Evolutionary conservation across 768 basidiomycete species (phyloP).

Genomic region (Tylopilus plumbeoviolaceoides): DNA sequence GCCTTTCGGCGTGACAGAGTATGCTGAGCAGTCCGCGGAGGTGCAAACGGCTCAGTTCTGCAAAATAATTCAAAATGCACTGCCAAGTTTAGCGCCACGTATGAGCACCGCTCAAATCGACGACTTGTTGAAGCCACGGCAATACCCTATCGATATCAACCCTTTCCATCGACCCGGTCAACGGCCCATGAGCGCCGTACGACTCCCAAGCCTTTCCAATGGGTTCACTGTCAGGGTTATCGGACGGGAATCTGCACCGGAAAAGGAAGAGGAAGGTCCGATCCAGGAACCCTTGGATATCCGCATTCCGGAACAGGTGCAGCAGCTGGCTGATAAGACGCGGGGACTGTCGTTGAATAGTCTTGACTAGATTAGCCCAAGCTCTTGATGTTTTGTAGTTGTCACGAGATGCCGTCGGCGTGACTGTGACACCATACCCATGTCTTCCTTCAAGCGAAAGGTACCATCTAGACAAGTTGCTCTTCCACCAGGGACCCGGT

Average conservation of each 20-base stretch:
- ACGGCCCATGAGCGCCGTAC: slow-evolving; percentile 20
- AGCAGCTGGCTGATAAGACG: slow-evolving; percentile 12
- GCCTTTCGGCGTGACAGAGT: slow-evolving; percentile 35
- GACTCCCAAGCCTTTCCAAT: slow-evolving; percentile 31
- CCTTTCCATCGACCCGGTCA: slow-evolving; percentile 34
- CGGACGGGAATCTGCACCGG: slow-evolving; percentile 14
- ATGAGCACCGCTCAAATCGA: slow-evolving; percentile 20
- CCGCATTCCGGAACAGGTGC: slow-evolving; percentile 1
- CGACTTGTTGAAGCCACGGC: slow-evolving; percentile 23
- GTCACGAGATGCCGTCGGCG: background rate
- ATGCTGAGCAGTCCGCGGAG: slow-evolving; percentile 35
- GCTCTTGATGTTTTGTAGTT: background rate
- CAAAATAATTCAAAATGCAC: slow-evolving; percentile 26
- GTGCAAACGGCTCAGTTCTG: slow-evolving; percentile 28
- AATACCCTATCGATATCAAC: slow-evolving; percentile 30
- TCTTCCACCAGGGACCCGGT: slow-evolving; percentile 49
- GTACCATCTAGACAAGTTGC: slow-evolving; percentile 40
- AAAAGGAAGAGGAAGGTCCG: background rate
- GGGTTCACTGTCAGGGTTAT: slow-evolving; percentile 29
- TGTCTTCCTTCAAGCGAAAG: slow-evolving; percentile 84
- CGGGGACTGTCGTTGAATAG: slow-evolving; percentile 22
- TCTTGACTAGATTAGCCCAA: slow-evolving; percentile 22
- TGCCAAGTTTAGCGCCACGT: slow-evolving; percentile 23
- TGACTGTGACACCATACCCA: slow-evolving; percentile 26
- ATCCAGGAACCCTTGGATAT: background rate